phyloP scores from a whole-genome alignment of 2,329 filamentous ascomycete species.

The Xylaria multiplex region DNA sequence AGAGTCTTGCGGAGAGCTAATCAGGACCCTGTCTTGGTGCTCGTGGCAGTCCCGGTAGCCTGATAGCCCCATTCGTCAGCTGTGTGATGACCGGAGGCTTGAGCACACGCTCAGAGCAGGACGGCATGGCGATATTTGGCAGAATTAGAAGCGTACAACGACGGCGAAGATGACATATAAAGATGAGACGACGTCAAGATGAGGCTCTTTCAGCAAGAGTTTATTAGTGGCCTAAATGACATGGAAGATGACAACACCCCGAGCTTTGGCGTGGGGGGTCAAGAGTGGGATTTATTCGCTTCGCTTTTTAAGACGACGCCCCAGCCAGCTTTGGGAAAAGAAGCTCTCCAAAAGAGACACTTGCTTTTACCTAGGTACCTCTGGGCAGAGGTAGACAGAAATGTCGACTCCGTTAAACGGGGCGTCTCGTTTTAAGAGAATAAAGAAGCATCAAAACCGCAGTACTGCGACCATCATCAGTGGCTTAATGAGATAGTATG shows the following conservation, averaged over 20 bases:
- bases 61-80: constrained; percentile 34
- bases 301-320: constrained; percentile 22
- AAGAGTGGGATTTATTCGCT: constrained; percentile 45
- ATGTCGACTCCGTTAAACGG: neutral
- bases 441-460: neutral
- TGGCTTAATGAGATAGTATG: neutral
- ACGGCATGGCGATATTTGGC: constrained; percentile 32
- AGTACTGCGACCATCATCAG: neutral
- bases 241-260: constrained; percentile 48
- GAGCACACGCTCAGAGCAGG: constrained; percentile 27
- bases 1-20: constrained; percentile 32
- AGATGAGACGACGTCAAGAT: constrained; percentile 47
- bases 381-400: neutral
- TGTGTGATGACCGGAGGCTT: constrained; percentile 29
- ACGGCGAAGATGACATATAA: constrained; percentile 35
- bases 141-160: constrained; percentile 37
- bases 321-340: constrained; percentile 12
- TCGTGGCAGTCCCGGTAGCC: constrained; percentile 33
- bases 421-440: constrained; percentile 11
- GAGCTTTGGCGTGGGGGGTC: constrained; percentile 46
- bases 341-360: constrained; percentile 13
- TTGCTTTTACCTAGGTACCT: neutral
- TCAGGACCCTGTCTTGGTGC: constrained; percentile 35
- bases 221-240: constrained; percentile 49
- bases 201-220: constrained; percentile 48